Percentiles rank a stretch among this genome's conserved stretches.
phyloP scores from a whole-genome alignment of 1,139 yeast genomes.

The Candida sp. region DNA sequence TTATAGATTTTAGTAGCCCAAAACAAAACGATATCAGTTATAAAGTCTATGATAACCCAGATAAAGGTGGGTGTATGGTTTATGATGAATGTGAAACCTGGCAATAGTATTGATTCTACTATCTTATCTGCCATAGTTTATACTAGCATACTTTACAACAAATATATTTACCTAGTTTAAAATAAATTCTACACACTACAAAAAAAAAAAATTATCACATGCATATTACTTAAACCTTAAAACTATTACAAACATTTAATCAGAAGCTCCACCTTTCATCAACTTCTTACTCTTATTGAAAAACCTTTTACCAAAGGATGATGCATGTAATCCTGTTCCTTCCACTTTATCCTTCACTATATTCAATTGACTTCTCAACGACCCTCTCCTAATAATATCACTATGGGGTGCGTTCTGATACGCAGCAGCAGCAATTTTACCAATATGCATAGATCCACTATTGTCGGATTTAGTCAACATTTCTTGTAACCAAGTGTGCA shows the following conservation, averaged over 20 bases:
- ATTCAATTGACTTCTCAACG: slow-evolving; percentile 39
- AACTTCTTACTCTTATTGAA: slow-evolving; percentile 40
- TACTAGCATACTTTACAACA: neutral
- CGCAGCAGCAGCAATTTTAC: slow-evolving; percentile 43
- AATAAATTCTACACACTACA: neutral
- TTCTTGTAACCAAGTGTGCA: slow-evolving; percentile 44
- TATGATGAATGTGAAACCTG: slow-evolving; percentile 20
- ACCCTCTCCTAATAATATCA: slow-evolving; percentile 40
- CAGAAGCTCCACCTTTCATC: slow-evolving; percentile 18
- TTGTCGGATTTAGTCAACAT: slow-evolving; percentile 34
- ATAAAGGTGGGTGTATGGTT: slow-evolving; percentile 59
- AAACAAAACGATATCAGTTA: slow-evolving; percentile 56
- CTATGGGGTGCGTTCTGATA: slow-evolving; percentile 46
- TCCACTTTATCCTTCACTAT: slow-evolving; percentile 45
- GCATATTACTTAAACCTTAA: neutral
- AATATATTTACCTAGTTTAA: too few relatives aligned
- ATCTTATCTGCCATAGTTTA: slow-evolving; percentile 6
- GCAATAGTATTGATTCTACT: slow-evolving; percentile 13
- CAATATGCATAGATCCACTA: slow-evolving; percentile 38
- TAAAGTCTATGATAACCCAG: slow-evolving; percentile 60
- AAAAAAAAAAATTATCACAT: neutral
- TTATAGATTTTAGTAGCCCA: slow-evolving; percentile 49
- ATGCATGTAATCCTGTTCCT: slow-evolving; percentile 38
- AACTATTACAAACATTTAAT: neutral
- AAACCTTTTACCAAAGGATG: slow-evolving; percentile 41